phyloP scores from a whole-genome alignment of 441 rosid genomes.

The Sinapis alba region DNA sequence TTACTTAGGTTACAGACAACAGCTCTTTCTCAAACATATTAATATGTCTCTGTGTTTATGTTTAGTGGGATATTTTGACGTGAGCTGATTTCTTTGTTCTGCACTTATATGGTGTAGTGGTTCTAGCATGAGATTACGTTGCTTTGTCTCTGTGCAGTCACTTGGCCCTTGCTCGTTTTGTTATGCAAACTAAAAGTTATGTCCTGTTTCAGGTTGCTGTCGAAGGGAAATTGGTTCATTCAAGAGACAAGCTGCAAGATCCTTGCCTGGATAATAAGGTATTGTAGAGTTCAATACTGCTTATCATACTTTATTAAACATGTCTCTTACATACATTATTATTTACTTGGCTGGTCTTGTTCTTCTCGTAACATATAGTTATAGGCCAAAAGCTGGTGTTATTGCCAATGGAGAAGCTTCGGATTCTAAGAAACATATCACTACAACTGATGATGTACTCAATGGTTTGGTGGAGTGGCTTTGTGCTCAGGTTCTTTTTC shows the following conservation, averaged over 20 bases:
- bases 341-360: constrained; percentile 3
- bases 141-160: not conserved
- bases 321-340: not conserved
- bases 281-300: constrained; percentile 19
- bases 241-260: constrained; percentile 98
- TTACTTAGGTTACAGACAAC: no score
- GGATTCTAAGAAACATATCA: constrained; percentile 61
- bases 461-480: constrained; percentile 96
- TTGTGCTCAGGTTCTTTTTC: constrained; percentile 73
- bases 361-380: constrained; percentile 48
- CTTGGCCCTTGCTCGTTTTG: not conserved
- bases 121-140: not conserved
- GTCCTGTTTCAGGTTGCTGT: constrained; percentile 73
- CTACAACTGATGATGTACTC: constrained; percentile 80
- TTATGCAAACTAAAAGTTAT: constrained; percentile 6
- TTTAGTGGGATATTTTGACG: no score
- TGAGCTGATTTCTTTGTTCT: no score
- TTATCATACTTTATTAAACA: not conserved
- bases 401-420: constrained; percentile 69
- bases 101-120: no score
- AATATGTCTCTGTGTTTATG: no score
- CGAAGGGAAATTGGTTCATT: constrained; percentile 94
- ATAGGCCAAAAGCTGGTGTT: constrained; percentile 58
- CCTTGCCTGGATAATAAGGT: constrained; percentile 86
- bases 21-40: no score